Conservation (phyloP, 2,329 filamentous ascomycete genomes). For the Trichocomaceae sp. region DNA sequence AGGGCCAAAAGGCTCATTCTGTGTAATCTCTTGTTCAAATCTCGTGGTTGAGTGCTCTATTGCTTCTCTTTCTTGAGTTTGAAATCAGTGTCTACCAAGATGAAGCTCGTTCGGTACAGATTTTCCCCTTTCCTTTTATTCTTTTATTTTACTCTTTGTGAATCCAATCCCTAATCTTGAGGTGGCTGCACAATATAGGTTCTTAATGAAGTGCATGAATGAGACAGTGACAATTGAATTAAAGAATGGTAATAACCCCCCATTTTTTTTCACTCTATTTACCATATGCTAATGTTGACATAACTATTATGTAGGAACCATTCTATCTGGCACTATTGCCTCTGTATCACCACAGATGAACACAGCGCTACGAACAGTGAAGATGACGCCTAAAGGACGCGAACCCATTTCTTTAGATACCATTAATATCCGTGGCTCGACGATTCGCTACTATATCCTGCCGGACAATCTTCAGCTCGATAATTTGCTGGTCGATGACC, state of each 20-base stretch:
- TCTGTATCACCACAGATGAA: conserved; percentile 99
- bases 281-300: not conserved
- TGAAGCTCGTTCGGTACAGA: conserved; percentile 90
- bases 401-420: conserved; percentile 84
- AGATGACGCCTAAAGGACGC: conserved; percentile 87
- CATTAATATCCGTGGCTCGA: conserved; percentile 94
- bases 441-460: conserved; percentile 93
- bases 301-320: conserved; percentile 59
- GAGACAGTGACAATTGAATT: conserved; percentile 98
- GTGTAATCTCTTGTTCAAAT: not conserved
- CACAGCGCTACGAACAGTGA: conserved; percentile 87
- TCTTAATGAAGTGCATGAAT: conserved; percentile 98
- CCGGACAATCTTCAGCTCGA: conserved; percentile 93
- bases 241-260: conserved; percentile 70
- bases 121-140: not conserved
- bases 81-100: conserved; percentile 7
- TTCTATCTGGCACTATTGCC: conserved; percentile 93
- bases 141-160: not conserved
- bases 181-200: conserved; percentile 50
- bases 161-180: conserved; percentile 10
- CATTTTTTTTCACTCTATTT: conserved; percentile 14
- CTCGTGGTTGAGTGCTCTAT: not conserved
- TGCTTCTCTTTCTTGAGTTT: not conserved
- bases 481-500: conserved; percentile 90
- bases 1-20: not conserved